Base-by-base conservation (phyloP, 257 asterid genomes). In the Nicotiana tabacum region DNA sequence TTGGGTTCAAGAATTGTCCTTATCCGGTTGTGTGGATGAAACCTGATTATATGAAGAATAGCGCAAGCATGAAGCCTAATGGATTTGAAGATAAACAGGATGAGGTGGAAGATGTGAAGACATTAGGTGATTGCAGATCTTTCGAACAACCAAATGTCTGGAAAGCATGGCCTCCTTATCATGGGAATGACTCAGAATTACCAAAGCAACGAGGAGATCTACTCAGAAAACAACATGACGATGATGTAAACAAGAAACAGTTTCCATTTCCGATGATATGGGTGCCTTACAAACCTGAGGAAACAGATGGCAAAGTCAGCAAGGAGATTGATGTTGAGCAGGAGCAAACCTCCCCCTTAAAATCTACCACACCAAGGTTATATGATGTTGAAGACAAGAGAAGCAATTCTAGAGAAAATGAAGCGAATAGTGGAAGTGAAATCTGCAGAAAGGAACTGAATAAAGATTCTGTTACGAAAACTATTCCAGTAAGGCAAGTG, bases 221-320 rank as follows among this genome's bases (percentile, higher is more conserved):
- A 5, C 17, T 58, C 7, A 78, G 69, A 55, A 85, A 80, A 33
- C 78, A 37, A 61, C 70, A 53, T 5, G 77, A 76, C 5, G 77
- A 77, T 67, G 87, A 83, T 78, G 84, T 46, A 30, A 86, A 64
- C 6, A 82, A 81, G 81, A 66, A 66, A 46, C 80, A 37, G 16
- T 74, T 88, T 24, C 94, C 92, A 24, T 90, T 86, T 81, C 98
- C 93, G 7, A 18, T 88, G 8, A 56, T 90, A 66, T 92, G 93
- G 96, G 87, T 90, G 84, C 98, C 98, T 82, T 86, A 87, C 33
- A 87, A 85, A 61, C 87, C 88, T 0, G 89, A 80, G 58, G 89
- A 85, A 32, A 79, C 13, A 58, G 82, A 66, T 21, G 82, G 16
- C 4, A 85, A 72, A 62, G 83, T 79, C 8, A 57, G 57, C 3